These are phyloP conservation scores for Pyrenopolyporus hunteri DNA, from an alignment of 495 filamentous ascomycete genomes.

Conservation along the genomic window DNA sequence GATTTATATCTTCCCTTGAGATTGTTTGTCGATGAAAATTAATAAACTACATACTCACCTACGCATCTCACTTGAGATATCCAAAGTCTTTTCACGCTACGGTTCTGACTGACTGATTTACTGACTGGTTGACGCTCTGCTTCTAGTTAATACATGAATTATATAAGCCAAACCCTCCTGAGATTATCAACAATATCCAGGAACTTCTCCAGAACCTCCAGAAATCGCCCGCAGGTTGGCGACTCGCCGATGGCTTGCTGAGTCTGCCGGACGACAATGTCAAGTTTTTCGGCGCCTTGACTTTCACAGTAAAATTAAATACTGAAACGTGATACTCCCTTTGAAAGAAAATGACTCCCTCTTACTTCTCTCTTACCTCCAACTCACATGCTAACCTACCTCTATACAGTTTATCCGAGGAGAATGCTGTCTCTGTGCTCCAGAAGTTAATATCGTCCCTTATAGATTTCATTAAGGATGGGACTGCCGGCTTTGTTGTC, in stretches of 20 bases:
- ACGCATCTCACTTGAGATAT: no score
- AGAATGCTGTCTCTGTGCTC: constrained; percentile 68
- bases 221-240: constrained; percentile 80
- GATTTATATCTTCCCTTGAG: not conserved
- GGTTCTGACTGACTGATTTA: no score
- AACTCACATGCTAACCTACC: constrained; percentile 56
- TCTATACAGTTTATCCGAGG: constrained; percentile 60
- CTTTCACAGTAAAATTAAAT: constrained; percentile 91
- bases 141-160: constrained; percentile 66
- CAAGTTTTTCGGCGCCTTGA: constrained; percentile 92
- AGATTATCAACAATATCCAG: constrained; percentile 70
- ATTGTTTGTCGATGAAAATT: no score
- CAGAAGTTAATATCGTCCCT: constrained; percentile 72
- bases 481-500: constrained; percentile 68
- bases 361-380: no score
- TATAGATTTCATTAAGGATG: constrained; percentile 62
- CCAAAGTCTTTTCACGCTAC: no score
- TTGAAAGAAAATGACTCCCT: not conserved
- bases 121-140: constrained; percentile 3
- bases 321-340: constrained; percentile 67
- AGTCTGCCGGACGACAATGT: constrained; percentile 68
- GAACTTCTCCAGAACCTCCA: constrained; percentile 79
- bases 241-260: constrained; percentile 77
- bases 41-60: no score
- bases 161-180: constrained; percentile 70